These are phyloP conservation scores for Ampelomyces quisqualis DNA, from an alignment of 2,329 filamentous ascomycete genomes.

Conservation along the genomic window DNA sequence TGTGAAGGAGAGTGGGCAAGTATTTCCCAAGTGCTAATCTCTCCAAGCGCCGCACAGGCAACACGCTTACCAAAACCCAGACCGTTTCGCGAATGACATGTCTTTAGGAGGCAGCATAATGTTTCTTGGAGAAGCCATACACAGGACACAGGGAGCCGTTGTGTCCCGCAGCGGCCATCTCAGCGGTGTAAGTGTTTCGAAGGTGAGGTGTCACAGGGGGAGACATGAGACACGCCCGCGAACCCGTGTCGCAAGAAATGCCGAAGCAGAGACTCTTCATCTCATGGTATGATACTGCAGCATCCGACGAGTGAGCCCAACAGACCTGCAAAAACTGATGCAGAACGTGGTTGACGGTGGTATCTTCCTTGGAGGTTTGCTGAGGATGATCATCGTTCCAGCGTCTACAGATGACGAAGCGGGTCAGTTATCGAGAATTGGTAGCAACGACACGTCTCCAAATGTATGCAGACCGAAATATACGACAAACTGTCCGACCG, in stretches of 20 bases:
- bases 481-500: too few species aligned
- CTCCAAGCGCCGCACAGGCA: constrained; percentile 15
- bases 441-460: too few species aligned
- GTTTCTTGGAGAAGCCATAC: constrained; percentile 23
- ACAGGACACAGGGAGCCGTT: constrained; percentile 12
- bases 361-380: too few species aligned
- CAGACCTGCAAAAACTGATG: too few species aligned
- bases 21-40: constrained; percentile 14
- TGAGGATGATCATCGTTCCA: too few species aligned
- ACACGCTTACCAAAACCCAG: constrained; percentile 27
- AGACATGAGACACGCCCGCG: constrained; percentile 22
- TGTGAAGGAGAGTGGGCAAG: constrained; percentile 13
- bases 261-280: neutral
- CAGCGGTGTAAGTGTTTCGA: constrained; percentile 23
- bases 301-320: too few species aligned
- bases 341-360: too few species aligned
- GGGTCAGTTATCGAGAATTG: too few species aligned
- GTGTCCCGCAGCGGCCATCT: constrained; percentile 12
- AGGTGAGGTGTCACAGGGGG: constrained; percentile 24
- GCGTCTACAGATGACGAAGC: too few species aligned
- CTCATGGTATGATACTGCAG: too few species aligned
- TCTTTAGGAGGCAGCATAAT: constrained; percentile 19
- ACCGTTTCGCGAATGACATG: constrained; percentile 26
- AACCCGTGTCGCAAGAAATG: constrained; percentile 6
- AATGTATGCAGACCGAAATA: too few species aligned